Evolutionary conservation across 176 grass and related monocot species (phyloP), one percentile per base, ranked within the genome.

Genomic region (Leersia perrieri): DNA sequence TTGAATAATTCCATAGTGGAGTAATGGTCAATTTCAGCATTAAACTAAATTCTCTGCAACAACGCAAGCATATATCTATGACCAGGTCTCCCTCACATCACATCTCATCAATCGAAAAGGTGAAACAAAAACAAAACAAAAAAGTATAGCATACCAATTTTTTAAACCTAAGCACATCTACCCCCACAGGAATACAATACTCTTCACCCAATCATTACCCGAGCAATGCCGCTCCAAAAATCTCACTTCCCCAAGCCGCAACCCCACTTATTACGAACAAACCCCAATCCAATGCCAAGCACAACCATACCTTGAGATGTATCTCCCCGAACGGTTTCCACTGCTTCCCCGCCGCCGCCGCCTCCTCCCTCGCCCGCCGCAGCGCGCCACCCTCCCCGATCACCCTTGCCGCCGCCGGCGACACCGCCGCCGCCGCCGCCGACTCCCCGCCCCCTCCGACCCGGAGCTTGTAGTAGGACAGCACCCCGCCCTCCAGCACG

Each of bases 251-350:
- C 49, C 36, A 57, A 47, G 53, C 63, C 34, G 16, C 66, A 40
- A 73, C 45, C 57, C 32, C 58, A 65, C 9, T 57, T 63, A 15
- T 57, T 63, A 15, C 33, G 66, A 78, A 53, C 42, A 78, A 66
- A 66, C 60, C 60, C 68, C n/a, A 74, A 79, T 80, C 49, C 39
- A 67, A 45, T 27, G 69, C 42, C 64, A 3, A 83, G 28, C n/a
- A 7, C 60, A 28, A 80, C 31, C 81, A 20, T 71, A 97, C 95
- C 95, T 98, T 98, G 80, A 98, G 89, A 79, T 98, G 95, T 84
- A 98, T 86, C 90, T 92, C 90, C 65, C 95, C 92, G 63, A 98
- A 94, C 18, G 95, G 95, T 71, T 87, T 97, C 92, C 92, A 90
- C 83, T 73, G 87, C 72, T 88, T 94, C 74, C 85, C 85, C 23